phyloP scores from a whole-genome alignment of 768 basidiomycete genomes.

The Naganishia randhawae region DNA sequence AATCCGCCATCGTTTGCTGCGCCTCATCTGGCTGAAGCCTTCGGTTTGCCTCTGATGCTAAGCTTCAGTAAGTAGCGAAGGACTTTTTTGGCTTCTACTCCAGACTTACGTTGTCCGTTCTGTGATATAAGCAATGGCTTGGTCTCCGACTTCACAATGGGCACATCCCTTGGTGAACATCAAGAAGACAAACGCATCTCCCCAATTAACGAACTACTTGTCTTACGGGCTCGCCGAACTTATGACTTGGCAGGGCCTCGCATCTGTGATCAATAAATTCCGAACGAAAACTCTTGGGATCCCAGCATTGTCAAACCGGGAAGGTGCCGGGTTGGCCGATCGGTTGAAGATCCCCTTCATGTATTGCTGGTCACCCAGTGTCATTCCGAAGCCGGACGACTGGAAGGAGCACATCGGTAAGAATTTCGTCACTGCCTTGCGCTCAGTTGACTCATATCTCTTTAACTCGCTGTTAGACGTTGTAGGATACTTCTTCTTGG shows the following conservation, averaged over 20 bases:
- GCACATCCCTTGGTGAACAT: slow-evolving; percentile 65
- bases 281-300: slow-evolving; percentile 57
- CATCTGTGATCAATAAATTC: slow-evolving; percentile 62
- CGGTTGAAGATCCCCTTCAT: slow-evolving; percentile 61
- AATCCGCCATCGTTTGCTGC: slow-evolving; percentile 68
- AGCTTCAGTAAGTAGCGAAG: slow-evolving; percentile 54
- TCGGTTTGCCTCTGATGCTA: slow-evolving; percentile 60
- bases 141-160: slow-evolving; percentile 60
- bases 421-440: slow-evolving; percentile 5
- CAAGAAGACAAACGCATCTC: slow-evolving; percentile 58
- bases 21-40: slow-evolving; percentile 63
- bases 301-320: slow-evolving; percentile 55
- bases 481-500: slow-evolving; percentile 65
- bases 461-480: slow-evolving; percentile 48
- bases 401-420: slow-evolving; percentile 64
- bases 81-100: too few relatives aligned
- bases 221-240: slow-evolving; percentile 62
- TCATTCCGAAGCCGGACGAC: slow-evolving; percentile 62
- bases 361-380: slow-evolving; percentile 61
- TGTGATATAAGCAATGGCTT: slow-evolving; percentile 61
- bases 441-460: background rate
- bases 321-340: slow-evolving; percentile 59
- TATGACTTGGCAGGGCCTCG: slow-evolving; percentile 52
- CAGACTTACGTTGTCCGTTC: background rate
- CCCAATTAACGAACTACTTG: slow-evolving; percentile 60